Base-by-base conservation (phyloP, 495 filamentous ascomycete genomes). In the Aspergillus avenaceus region DNA sequence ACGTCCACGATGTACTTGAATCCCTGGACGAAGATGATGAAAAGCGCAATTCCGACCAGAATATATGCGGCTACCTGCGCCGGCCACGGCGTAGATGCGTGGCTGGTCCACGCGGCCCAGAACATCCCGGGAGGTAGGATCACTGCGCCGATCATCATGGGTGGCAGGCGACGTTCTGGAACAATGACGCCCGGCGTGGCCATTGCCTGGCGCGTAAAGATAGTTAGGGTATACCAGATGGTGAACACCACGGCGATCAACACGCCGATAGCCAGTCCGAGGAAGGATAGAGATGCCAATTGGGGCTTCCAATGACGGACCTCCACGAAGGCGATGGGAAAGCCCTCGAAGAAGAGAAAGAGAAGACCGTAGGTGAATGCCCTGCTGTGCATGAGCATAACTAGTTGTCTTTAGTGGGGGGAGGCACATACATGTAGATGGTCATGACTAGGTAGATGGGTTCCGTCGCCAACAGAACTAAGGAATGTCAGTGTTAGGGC, bases 1-100 rank as follows among this genome's bases (percentile, higher is more conserved):
- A 66, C 65, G 48, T 84, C 79, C 51, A 82, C 65, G 45, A 83
- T 64, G 49, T 82, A 84, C 29, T 71, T 81, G 45, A 81, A 60
- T 3, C 62, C 61, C 49, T 74, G 61, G 16, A 80, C 47, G 55
- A 78, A 76, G 41, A 80, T 66, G 37, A 75, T 48, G 40, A 71
- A 55, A 34, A 79, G 65, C 0, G 73, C 76, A 8, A 58, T 53
- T 2, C 77, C 75, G 9, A 72, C 59, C 3, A 65, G 59, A 8
- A 64, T 48, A 6, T 66, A 67, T 1, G 67, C 61, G 9, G 78
- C 46, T 23, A 72, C 61, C 24, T 66, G 67, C 5, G 64, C 53
- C 5, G 62, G 43, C 70, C 70, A 74, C n/a, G n/a, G n/a, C n/a
- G n/a, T 36, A 50, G 21, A 66, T 70, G 6, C 45, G 18, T 0